Conservation (phyloP, 768 basidiomycete species). For the Boletus pseudopeckii region DNA sequence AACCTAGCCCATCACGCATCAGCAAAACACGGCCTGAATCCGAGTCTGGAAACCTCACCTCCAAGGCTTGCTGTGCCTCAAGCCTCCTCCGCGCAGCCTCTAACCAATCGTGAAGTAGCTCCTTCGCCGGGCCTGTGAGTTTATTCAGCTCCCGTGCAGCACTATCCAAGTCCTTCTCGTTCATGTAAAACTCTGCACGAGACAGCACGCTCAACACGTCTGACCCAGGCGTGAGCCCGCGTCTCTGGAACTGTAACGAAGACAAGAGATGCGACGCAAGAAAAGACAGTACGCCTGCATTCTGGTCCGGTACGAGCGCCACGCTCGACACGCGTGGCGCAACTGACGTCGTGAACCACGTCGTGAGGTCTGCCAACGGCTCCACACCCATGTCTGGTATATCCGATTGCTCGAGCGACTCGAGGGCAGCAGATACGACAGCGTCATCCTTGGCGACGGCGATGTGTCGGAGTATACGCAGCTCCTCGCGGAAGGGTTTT, state of each 20-base stretch:
- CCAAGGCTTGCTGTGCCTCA: constrained; percentile 89
- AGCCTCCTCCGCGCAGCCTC: constrained; percentile 82
- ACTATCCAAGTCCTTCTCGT: constrained; percentile 82
- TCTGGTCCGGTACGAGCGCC: constrained; percentile 88
- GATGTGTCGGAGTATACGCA: constrained; percentile 76
- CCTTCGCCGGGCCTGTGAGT: constrained; percentile 75
- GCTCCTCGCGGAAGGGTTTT: constrained; percentile 85
- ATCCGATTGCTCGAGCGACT: constrained; percentile 64
- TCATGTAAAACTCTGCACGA: constrained; percentile 83
- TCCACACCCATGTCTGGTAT: constrained; percentile 81
- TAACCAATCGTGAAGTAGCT: constrained; percentile 82
- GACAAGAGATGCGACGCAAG: constrained; percentile 78
- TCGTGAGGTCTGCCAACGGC: constrained; percentile 82
- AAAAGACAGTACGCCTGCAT: constrained; percentile 86
- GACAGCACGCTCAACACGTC: constrained; percentile 88
- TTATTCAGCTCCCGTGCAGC: constrained; percentile 92
- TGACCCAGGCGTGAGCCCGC: constrained; percentile 65
- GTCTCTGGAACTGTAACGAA: constrained; percentile 72
- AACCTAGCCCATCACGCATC: constrained; percentile 44
- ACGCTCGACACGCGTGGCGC: constrained; percentile 81
- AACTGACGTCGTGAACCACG: constrained; percentile 87
- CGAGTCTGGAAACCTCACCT: constrained; percentile 43
- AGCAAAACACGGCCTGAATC: constrained; percentile 4
- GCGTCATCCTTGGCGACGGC: constrained; percentile 69
- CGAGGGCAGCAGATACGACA: constrained; percentile 61